These are phyloP conservation scores for Xylaria palmicola DNA, from an alignment of 495 filamentous ascomycete genomes.

Conservation along the genomic window DNA sequence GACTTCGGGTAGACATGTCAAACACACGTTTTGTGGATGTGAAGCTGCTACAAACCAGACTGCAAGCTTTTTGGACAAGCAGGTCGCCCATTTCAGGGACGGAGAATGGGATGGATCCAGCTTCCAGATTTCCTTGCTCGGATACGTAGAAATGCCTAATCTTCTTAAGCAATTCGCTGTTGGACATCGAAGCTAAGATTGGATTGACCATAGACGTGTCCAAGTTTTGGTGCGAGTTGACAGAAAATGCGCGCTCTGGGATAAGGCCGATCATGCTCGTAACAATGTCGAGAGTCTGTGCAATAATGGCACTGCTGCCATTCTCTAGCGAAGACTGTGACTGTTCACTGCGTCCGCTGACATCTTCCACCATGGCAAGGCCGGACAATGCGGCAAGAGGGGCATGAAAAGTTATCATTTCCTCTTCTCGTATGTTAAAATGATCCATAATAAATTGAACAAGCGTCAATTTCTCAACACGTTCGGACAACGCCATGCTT, in stretches of 20 bases:
- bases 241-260: slow-evolving; percentile 67
- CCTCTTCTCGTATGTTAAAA: slow-evolving; percentile 94
- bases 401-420: slow-evolving; percentile 86
- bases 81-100: slow-evolving; percentile 57
- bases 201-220: slow-evolving; percentile 29
- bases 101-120: slow-evolving; percentile 54
- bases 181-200: slow-evolving; percentile 31
- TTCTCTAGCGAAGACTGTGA: neutral
- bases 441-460: slow-evolving; percentile 78
- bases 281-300: slow-evolving; percentile 52
- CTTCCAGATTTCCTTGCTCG: slow-evolving; percentile 56
- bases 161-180: slow-evolving; percentile 56
- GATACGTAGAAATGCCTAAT: slow-evolving; percentile 65
- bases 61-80: slow-evolving; percentile 60
- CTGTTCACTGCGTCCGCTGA: slow-evolving; percentile 29
- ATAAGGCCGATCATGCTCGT: slow-evolving; percentile 61
- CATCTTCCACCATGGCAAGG: slow-evolving; percentile 59
- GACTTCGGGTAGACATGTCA: slow-evolving; percentile 43
- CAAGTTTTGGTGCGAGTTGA: slow-evolving; percentile 24
- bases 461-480: slow-evolving; percentile 62
- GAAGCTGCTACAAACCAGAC: slow-evolving; percentile 50
- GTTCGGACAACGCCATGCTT: slow-evolving; percentile 39
- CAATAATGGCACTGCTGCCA: slow-evolving; percentile 19
- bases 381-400: slow-evolving; percentile 70
- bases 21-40: slow-evolving; percentile 32